Percentiles rank a stretch among this genome's conserved stretches.
Evolutionary conservation across 2,329 filamentous ascomycete species (phyloP).

Genomic region (Talaromyces amestolkiae): DNA sequence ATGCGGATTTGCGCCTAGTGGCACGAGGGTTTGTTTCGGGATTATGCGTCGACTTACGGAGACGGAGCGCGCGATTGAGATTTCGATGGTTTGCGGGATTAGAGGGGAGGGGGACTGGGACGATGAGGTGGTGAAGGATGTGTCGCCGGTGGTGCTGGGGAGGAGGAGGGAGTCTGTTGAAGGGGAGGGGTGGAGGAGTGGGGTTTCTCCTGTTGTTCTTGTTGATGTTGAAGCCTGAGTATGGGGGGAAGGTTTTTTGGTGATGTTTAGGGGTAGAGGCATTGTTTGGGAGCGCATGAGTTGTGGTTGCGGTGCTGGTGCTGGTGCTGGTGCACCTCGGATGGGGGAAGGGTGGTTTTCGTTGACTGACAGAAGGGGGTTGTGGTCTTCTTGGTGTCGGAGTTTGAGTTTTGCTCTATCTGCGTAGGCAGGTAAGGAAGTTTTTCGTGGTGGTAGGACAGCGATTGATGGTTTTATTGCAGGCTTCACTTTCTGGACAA

Average conservation of each 20-base stretch:
- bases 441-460: not conserved
- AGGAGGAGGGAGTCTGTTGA: not conserved
- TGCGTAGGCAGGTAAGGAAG: not conserved
- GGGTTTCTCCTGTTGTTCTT: not conserved
- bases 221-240: not conserved
- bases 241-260: not conserved
- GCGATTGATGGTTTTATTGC: not conserved
- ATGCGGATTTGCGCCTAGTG: constrained; percentile 24
- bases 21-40: constrained; percentile 38
- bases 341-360: not conserved
- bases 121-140: not conserved
- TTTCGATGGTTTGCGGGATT: constrained; percentile 27
- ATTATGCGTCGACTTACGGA: constrained; percentile 32
- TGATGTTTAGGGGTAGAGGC: constrained; percentile 12
- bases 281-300: constrained; percentile 16
- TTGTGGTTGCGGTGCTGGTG: not conserved
- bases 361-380: not conserved
- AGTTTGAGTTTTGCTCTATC: not conserved
- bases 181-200: not conserved
- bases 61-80: constrained; percentile 41
- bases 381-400: not conserved
- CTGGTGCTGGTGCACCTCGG: not conserved
- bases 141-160: not conserved
- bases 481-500: not conserved
- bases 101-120: constrained; percentile 16